These are phyloP conservation scores for Drechslerella stenobrocha DNA, from an alignment of 2,329 filamentous ascomycete genomes.

Conservation along the genomic window DNA sequence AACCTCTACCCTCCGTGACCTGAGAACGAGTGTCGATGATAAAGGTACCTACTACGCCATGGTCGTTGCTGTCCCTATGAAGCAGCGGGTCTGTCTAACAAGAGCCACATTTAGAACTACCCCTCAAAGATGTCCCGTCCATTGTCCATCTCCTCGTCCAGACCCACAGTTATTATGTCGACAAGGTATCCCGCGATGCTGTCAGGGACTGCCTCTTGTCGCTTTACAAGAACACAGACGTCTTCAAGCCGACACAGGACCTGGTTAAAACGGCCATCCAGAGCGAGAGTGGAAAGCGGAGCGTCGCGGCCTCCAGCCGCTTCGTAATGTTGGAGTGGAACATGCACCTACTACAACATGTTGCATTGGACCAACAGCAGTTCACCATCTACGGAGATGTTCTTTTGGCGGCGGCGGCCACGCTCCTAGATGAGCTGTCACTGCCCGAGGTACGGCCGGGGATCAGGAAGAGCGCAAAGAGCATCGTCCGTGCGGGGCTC, in stretches of 20 bases:
- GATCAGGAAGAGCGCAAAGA: conserved; percentile 31
- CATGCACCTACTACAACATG: conserved; percentile 70
- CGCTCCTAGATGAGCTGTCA: conserved; percentile 66
- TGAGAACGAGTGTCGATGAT: conserved; percentile 30
- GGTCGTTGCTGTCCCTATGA: conserved; percentile 35
- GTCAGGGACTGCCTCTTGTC: conserved; percentile 77
- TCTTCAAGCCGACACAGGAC: conserved; percentile 64
- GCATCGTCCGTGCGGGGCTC: conserved; percentile 22
- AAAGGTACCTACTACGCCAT: conserved; percentile 29
- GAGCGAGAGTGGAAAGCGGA: conserved; percentile 73
- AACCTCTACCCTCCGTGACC: conserved; percentile 51
- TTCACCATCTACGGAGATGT: conserved; percentile 63
- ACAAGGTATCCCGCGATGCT: conserved; percentile 79
- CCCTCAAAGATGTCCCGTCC: conserved; percentile 57
- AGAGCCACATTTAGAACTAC: conserved; percentile 55
- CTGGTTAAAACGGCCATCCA: conserved; percentile 70
- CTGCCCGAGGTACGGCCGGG: conserved; percentile 37
- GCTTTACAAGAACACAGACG: conserved; percentile 64
- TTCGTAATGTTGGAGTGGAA: conserved; percentile 93
- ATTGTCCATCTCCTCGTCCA: conserved; percentile 76
- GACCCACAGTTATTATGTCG: conserved; percentile 84
- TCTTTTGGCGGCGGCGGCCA: conserved; percentile 70
- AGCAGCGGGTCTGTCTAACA: conserved; percentile 58
- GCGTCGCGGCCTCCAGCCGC: conserved; percentile 75
- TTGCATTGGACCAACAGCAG: conserved; percentile 67